Base-by-base conservation (phyloP, 2,329 filamentous ascomycete species). In the Ascocoryne sarcoides region DNA sequence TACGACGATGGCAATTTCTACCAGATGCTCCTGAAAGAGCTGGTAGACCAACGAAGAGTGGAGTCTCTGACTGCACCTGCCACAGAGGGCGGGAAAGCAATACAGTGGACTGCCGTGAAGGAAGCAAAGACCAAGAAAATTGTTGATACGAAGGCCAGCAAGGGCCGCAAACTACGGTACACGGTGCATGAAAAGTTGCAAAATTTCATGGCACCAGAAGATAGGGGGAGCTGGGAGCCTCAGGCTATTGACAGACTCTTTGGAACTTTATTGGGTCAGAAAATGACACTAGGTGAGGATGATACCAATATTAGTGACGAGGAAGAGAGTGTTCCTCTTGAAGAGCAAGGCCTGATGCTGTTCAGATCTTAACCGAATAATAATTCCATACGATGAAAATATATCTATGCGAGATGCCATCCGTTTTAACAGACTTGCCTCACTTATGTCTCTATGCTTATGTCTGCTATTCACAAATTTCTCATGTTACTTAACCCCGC, bases 1-100 rank as follows among this genome's bases (percentile, higher is more conserved):
- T 98, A 92, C 66, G 90, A 96, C 59, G 92, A 98, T 54, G 86
- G 85, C 9, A 81, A 93, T 59, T 95, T 96, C 62, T 98, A 98
- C 65, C 87, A 94, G 60, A 68, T 92, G 10, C 74, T 98, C 2
- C 76, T 98, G 19, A 93, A 95, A 60, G 87, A 95, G 57, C 78
- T 98, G 1, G 83, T 98, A 8, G 87, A 95, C 58, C 86, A 93
- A 60, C 82, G 90, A 44, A 84, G 84, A 52, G 72, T 79, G 1
- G 83, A 88, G 37, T 73, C 75, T 7, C 72, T 71, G 28, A 66
- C 66, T 8, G 51, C 47, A 4, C 59, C 62, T 7, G 57, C 58
- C 20, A 55, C 62, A 53, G 53, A 62, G 3, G 43, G 59, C 58
- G 66, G 8, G 55, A 65, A 7, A 57, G 64, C 37, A 45, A 56